Evolutionary conservation across 2,329 filamentous ascomycete genomes (phyloP).

Genomic region (Clonostachys sp.): DNA sequence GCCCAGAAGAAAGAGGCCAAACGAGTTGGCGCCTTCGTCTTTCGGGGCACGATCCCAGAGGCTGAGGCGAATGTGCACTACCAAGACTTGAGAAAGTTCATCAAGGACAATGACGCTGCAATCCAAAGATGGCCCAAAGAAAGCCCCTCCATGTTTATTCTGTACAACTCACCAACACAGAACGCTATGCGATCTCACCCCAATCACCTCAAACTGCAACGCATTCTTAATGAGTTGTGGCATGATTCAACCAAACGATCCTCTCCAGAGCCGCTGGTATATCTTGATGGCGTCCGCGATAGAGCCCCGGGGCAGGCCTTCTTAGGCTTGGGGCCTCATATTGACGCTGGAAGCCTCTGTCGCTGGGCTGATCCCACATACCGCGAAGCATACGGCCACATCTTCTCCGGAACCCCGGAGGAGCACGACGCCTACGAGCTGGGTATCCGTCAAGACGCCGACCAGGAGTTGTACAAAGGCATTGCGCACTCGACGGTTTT

Average conservation of each 20-base stretch:
- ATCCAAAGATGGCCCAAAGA: conserved; percentile 26
- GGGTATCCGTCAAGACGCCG: conserved; percentile 20
- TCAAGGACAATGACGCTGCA: conserved; percentile 20
- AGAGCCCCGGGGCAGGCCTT: conserved; percentile 28
- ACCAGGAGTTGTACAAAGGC: conserved; percentile 25
- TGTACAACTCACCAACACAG: conserved; percentile 32
- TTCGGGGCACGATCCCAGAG: conserved; percentile 11
- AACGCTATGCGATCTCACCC: conserved; percentile 27
- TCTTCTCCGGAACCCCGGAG: conserved; percentile 29
- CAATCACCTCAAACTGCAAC: conserved; percentile 26
- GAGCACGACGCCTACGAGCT: conserved; percentile 30
- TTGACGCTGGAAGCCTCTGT: conserved; percentile 34
- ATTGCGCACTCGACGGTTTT: conserved; percentile 28
- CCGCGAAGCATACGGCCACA: conserved; percentile 23
- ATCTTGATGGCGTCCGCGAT: conserved; percentile 30
- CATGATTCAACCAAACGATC: conserved; percentile 19
- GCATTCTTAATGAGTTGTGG: conserved; percentile 30
- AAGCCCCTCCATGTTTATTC: conserved; percentile 28
- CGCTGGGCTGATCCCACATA: conserved; percentile 34
- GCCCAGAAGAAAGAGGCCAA: conserved; percentile 17
- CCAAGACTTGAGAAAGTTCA: conserved; percentile 21
- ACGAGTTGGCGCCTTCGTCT: conserved; percentile 12
- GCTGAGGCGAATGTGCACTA: conserved; percentile 15
- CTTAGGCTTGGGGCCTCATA: conserved; percentile 33
- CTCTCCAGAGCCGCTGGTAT: conserved; percentile 27